Conservation (phyloP, 441 rosid genomes). For the Euphorbia schlechtendalii region DNA sequence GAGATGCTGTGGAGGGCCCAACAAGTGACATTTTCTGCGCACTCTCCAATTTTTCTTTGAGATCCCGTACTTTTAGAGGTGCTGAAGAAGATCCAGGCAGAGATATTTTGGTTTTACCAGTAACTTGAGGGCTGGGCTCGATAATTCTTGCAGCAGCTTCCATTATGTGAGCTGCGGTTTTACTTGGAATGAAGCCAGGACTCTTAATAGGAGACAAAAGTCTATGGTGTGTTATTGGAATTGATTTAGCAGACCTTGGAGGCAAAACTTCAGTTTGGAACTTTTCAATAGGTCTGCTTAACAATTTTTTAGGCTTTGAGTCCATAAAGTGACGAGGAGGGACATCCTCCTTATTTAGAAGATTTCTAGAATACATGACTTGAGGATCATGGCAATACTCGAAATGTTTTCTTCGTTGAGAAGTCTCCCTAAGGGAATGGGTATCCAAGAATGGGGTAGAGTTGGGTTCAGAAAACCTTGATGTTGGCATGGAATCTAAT, state of each 20-base stretch:
- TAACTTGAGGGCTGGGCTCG: constrained; percentile 47
- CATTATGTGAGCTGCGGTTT: constrained; percentile 89
- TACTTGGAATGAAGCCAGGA: constrained; percentile 71
- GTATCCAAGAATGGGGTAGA: constrained; percentile 56
- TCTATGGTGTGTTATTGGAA: constrained; percentile 81
- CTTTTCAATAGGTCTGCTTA: constrained; percentile 69
- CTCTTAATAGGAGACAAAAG: constrained; percentile 94
- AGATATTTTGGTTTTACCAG: constrained; percentile 44
- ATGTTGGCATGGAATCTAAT: constrained; percentile 65
- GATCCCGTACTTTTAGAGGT: constrained; percentile 58
- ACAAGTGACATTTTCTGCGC: constrained; percentile 38
- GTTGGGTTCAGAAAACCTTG: constrained; percentile 42
- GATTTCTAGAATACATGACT: constrained; percentile 44
- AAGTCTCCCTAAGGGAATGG: constrained; percentile 46
- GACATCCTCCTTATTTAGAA: constrained; percentile 42
- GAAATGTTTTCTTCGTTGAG: constrained; percentile 39
- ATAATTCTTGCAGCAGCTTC: constrained; percentile 93
- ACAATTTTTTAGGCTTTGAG: constrained; percentile 38
- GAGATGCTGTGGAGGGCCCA: constrained; percentile 34
- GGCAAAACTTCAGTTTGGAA: constrained; percentile 91
- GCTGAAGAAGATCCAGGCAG: constrained; percentile 52
- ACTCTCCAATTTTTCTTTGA: constrained; percentile 63
- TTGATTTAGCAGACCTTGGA: constrained; percentile 90
- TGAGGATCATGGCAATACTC: constrained; percentile 43
- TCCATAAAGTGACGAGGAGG: constrained; percentile 30